These are phyloP conservation scores for Quercus robur DNA, from an alignment of 306 rosid genomes.

Conservation along the genomic window DNA sequence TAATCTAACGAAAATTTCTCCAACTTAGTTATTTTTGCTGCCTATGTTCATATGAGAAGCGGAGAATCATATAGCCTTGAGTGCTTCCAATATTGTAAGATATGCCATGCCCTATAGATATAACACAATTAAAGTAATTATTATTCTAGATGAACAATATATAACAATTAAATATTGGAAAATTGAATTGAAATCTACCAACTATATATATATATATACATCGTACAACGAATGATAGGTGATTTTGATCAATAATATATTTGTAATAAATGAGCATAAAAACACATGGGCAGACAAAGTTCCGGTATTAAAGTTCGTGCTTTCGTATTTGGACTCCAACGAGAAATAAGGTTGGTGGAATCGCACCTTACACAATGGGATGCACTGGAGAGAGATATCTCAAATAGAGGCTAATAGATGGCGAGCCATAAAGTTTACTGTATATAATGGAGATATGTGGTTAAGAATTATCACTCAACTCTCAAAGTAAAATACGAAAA, in stretches of 20 bases:
- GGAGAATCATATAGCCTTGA: too few species aligned
- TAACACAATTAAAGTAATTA: neutral
- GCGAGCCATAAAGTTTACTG: slow-evolving; percentile 10
- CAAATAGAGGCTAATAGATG: slow-evolving; percentile 19
- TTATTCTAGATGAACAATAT: neutral
- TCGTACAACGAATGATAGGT: neutral
- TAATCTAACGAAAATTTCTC: neutral
- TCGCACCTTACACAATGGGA: slow-evolving; percentile 41
- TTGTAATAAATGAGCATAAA: neutral
- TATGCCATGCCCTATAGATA: neutral
- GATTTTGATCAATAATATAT: neutral
- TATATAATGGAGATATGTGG: neutral
- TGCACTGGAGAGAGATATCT: slow-evolving; percentile 22
- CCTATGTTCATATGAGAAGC: too few species aligned
- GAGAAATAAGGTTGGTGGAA: slow-evolving; percentile 49
- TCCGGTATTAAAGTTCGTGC: slow-evolving; percentile 57
- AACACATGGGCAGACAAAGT: slow-evolving; percentile 28
- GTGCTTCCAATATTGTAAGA: too few species aligned
- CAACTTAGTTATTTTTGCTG: neutral
- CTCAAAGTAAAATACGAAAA: neutral
- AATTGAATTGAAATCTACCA: neutral
- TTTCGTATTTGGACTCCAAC: slow-evolving; percentile 76
- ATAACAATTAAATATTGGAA: neutral
- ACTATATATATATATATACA: neutral
- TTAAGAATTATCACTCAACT: neutral